Conservation (phyloP, 371 early-diverging fungal genomes). For the Mucor irregularis region DNA sequence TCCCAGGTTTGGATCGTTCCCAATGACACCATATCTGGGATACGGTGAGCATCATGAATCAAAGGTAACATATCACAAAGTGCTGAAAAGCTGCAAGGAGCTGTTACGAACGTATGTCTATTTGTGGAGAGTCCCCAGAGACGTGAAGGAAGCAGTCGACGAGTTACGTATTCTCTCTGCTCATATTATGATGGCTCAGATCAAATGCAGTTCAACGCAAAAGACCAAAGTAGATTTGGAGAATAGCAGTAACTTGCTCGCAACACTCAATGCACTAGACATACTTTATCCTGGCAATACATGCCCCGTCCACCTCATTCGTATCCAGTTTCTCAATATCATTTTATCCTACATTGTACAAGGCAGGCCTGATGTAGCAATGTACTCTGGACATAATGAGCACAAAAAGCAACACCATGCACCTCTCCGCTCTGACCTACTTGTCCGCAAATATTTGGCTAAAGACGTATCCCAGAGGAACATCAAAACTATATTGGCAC, state of each 20-base stretch:
- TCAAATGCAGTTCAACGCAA: background rate
- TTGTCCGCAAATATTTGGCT: background rate
- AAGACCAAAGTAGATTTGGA: background rate
- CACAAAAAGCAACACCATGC: background rate
- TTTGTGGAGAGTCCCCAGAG: background rate
- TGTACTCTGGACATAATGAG: background rate
- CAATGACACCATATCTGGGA: too few relatives aligned
- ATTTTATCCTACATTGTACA: conserved; percentile 10
- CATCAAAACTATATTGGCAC: background rate
- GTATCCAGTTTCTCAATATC: conserved; percentile 12
- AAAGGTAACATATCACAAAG: background rate
- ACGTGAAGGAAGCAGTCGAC: background rate
- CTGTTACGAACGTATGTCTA: conserved; percentile 3
- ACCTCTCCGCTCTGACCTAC: background rate
- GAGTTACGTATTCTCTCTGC: conserved; percentile 4
- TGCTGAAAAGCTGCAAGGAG: conserved; percentile 1
- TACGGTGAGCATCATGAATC: background rate
- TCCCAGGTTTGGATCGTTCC: conserved; percentile 3
- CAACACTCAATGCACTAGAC: conserved; percentile 7
- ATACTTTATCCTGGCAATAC: conserved; percentile 10
- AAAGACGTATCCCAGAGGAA: background rate
- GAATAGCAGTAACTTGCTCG: background rate
- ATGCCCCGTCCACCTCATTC: conserved; percentile 3
- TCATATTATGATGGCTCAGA: background rate
- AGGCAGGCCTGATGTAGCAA: background rate